Conservation (phyloP, 495 filamentous ascomycete species). For the Aspergillus bridgeri region DNA sequence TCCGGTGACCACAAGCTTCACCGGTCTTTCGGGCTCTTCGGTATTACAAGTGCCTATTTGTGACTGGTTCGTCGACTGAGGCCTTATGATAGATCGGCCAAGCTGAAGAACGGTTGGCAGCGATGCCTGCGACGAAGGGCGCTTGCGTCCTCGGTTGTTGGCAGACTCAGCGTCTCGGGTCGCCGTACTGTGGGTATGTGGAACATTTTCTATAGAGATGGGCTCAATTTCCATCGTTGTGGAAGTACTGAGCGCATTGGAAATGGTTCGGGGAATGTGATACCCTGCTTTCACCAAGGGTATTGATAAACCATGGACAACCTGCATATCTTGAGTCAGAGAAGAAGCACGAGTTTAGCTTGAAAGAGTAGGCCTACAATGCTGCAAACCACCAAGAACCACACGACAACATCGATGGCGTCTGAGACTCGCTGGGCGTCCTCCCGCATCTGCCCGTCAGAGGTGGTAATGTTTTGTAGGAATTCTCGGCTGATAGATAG, state of each 20-base stretch:
- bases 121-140: slow-evolving; percentile 26
- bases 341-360: not conserved
- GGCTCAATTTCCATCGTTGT: slow-evolving; percentile 30
- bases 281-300: slow-evolving; percentile 81
- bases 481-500: slow-evolving; percentile 76
- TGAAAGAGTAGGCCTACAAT: slow-evolving; percentile 55
- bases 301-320: slow-evolving; percentile 84
- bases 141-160: slow-evolving; percentile 27
- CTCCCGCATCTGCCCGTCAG: slow-evolving; percentile 52
- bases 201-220: slow-evolving; percentile 27
- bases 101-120: slow-evolving; percentile 49
- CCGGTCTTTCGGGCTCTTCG: slow-evolving; percentile 37
- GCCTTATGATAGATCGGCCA: slow-evolving; percentile 43
- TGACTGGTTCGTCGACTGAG: slow-evolving; percentile 11
- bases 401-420: slow-evolving; percentile 67
- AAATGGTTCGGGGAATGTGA: slow-evolving; percentile 73
- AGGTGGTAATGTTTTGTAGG: slow-evolving; percentile 47
- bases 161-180: slow-evolving; percentile 20
- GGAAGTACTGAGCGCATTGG: slow-evolving; percentile 48
- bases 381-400: slow-evolving; percentile 83
- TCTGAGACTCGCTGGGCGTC: slow-evolving; percentile 66
- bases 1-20: slow-evolving; percentile 20
- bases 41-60: slow-evolving; percentile 24
- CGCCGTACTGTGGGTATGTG: slow-evolving; percentile 37
- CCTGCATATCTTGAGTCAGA: slow-evolving; percentile 37